Percentiles rank a stretch among this genome's conserved stretches.
These are phyloP conservation scores for Talaromyces borbonicus DNA, from an alignment of 495 filamentous ascomycete species.

Conservation along the genomic window DNA sequence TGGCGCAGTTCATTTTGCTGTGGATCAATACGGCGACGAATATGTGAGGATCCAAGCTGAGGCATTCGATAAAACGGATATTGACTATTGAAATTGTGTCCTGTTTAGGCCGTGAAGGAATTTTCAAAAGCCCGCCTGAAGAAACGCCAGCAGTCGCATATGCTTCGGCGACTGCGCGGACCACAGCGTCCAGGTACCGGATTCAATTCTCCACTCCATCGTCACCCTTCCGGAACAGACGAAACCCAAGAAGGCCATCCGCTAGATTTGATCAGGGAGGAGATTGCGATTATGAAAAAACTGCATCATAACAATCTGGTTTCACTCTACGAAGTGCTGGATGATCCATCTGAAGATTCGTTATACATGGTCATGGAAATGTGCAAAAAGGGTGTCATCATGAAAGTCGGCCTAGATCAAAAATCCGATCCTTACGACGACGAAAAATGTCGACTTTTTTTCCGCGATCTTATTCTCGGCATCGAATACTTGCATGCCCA, in stretches of 20 bases:
- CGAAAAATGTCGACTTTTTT: constrained; percentile 81
- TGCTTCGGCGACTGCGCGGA: constrained; percentile 60
- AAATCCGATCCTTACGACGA: constrained; percentile 72
- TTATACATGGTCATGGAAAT: constrained; percentile 98
- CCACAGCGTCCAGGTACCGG: constrained; percentile 44
- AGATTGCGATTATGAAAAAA: constrained; percentile 99
- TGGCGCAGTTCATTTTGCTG: constrained; percentile 84
- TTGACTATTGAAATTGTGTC: too few species aligned
- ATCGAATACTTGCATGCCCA: constrained; percentile 96
- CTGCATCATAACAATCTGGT: constrained; percentile 89
- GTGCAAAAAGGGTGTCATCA: constrained; percentile 96
- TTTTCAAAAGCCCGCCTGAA: constrained; percentile 89
- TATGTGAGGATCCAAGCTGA: constrained; percentile 67
- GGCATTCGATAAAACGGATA: too few species aligned
- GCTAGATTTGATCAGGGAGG: constrained; percentile 82
- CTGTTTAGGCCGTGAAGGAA: constrained; percentile 78
- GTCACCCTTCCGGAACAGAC: constrained; percentile 36
- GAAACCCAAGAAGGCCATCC: constrained; percentile 61
- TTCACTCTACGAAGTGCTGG: constrained; percentile 84
- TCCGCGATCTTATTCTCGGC: constrained; percentile 88
- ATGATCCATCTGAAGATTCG: constrained; percentile 91
- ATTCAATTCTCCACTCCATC: constrained; percentile 55
- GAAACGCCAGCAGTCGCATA: constrained; percentile 88
- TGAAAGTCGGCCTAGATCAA: constrained; percentile 90
- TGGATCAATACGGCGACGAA: constrained; percentile 86